Conservation (phyloP, 306 rosid species). For the Cucurbita ficifolia region DNA sequence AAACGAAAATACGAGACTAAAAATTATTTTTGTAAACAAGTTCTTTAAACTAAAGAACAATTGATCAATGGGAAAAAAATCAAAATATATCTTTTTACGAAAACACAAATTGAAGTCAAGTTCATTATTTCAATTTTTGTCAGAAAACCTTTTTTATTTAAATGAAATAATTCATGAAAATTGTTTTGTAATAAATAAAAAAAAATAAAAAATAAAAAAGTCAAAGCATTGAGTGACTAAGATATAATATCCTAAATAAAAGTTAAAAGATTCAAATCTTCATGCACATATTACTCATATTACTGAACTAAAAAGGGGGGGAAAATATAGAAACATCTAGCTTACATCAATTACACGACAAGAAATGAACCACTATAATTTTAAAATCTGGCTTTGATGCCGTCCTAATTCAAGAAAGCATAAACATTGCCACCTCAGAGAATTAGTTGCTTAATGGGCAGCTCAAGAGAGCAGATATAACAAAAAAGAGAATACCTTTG, state of each 20-base stretch:
- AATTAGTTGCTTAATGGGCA: conserved; percentile 17
- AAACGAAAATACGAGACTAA: not conserved
- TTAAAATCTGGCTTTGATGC: conserved; percentile 9
- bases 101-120: no score
- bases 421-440: conserved; percentile 8
- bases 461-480: not conserved
- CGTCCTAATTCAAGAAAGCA: conserved; percentile 2
- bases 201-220: no score
- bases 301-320: no score
- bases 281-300: no score
- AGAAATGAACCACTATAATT: conserved; percentile 9
- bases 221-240: no score
- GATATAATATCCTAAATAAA: no score
- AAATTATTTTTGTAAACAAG: not conserved
- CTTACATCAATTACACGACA: not conserved
- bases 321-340: not conserved
- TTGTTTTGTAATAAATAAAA: no score
- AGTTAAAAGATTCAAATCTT: no score
- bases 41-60: not conserved
- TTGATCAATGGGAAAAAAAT: not conserved
- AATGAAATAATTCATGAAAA: no score
- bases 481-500: conserved; percentile 7
- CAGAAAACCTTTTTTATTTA: no score
- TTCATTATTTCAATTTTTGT: no score
- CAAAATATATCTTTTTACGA: no score